Base-by-base conservation (phyloP, 2,329 filamentous ascomycete species). In the Juglanconis sp. region DNA sequence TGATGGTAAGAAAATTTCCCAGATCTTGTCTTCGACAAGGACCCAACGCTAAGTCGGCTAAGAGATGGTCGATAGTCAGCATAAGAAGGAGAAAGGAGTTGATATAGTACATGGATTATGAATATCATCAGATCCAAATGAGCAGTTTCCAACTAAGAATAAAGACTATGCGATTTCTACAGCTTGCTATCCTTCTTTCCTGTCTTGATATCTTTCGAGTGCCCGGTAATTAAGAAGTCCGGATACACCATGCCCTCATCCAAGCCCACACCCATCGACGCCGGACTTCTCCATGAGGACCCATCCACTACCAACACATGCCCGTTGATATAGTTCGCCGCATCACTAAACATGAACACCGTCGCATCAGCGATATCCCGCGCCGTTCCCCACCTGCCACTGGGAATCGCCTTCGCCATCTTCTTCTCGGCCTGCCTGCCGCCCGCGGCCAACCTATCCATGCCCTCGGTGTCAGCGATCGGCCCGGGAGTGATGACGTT, bases 341-440 rank as follows among this genome's bases (percentile, higher is more conserved):
- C 87, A 50, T 96, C 90, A 50, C 89, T 90, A 71, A 97, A 95
- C 58, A 98, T 73, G 68, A 87, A 99, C 0, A 98, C 85, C 0
- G 94, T 97, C 1, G 94, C 91, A 74, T 99, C 94, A 0, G 92
- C 90, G 68, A 99, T 92, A 70, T 99, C 94, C 65, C 89, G 89
- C 32, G 96, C 86, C 0, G 84, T 84, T 6, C 94, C 95, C 73
- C 87, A 86, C 59, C 93, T 82, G 1, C 92, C 92, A 2, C 87
- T 76, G 0, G 95, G 95, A 42, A 96, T 82, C 8, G 72, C 69
- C 64, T 75, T 78, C 53, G 74, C 70, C 42, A 72, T 66, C 31
- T 71, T 68, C 49, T 66, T 58, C 56, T 75, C 71, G 53, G 67
- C 58, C 53, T 75, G 71, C 7, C 71, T 68, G 47, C 71, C 66